Evolutionary conservation across 176 grass and related monocot species (phyloP), one percentile per base, ranked within the genome.

Genomic region (Raddia guianensis): DNA sequence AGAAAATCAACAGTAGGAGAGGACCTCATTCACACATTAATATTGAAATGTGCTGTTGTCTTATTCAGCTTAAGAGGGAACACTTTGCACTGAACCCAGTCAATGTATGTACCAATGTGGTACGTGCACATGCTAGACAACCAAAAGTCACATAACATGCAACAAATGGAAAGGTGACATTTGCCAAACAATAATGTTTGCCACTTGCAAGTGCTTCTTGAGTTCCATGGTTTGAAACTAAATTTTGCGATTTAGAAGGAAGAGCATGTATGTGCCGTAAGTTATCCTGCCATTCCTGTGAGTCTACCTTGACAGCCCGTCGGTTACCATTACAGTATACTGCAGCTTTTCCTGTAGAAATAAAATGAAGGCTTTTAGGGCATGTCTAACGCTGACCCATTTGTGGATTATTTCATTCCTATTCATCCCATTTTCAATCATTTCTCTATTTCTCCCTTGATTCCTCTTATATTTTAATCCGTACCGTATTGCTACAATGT

Each of bases 111-210:
- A 54, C 49, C 57, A 66, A 59, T 76, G 8, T 54, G 68, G 19
- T 54, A 33, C 62, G 1, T 63, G 15, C 79, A 12, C 45, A 33
- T 66, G 75, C 81, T 47, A 47, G 63, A 44, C 35, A 79, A 72
- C 18, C n/a, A 32, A n/a, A 76, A 53, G 2, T 42, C 42, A 78
- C 57, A 37, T 48, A 49, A 27, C 81, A 70, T 16, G 71, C 53
- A 80, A 52, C 33, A 80, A 84, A 74, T 63, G 61, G 45, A 50
- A 80, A 62, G 16, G 21, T 67, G 52, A 19, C 68, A 77, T 79
- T 83, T 74, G 48, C 34, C 53, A 50, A 63, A 69, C 56, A 15
- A 71, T 72, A 82, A 56, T 40, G 49, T 48, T 48, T 32, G 16
- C 20, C 57, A 42, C 20, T 82, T 78, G 15, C 6, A 5, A 77